Base-by-base conservation (phyloP, 1,284 basidiomycete genomes). In the Ceratobasidium papillatum region DNA sequence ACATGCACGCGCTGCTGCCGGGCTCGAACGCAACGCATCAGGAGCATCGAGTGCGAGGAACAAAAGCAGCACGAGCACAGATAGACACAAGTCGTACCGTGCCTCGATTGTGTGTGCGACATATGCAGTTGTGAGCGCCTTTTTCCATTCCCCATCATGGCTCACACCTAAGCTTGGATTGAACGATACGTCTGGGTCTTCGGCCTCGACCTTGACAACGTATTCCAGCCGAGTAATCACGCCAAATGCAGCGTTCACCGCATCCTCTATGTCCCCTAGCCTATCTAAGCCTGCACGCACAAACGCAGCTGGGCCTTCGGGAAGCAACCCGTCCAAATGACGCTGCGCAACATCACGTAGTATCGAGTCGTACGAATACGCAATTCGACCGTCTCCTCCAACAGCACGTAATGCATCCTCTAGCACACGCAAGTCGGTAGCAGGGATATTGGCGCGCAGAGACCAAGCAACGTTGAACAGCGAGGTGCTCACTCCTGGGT, bases 71-170 rank as follows among this genome's bases (percentile, higher is more conserved):
- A 86, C 85, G 68, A 92, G 82, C 66, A 94, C 82, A 8, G 88
- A 85, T 7, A 92, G 82, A 75, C 87, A 88, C 36, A 94, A 84
- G 71, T 93, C 90, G 79, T 94, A 92, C 80, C 93, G 86, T 12
- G 89, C 90, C 76, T 89, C 85, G 64, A 92, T 83, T 3, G 91
- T 87, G 63, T 86, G 86, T 11, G 86, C 83, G 43, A 87, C 83
- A 80, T 92, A 94, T 27, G 86, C 84, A 25, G 90, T 84, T 34
- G 87, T 87, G 43, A 92, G 82, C 41, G 88, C 88, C 75, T 85
- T 85, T 64, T 83, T 85, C 89, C 90, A 92, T 74, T 88, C 54
- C 17, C 47, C 59, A 49, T 63, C 45, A 22, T 58, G 75, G 66
- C 38, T 51, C 4, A 47, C 30, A 3, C 61, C 66, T 14, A 64